phyloP scores from a whole-genome alignment of 192 early-diverging fungal genomes.

The Entomortierella beljakovae region DNA sequence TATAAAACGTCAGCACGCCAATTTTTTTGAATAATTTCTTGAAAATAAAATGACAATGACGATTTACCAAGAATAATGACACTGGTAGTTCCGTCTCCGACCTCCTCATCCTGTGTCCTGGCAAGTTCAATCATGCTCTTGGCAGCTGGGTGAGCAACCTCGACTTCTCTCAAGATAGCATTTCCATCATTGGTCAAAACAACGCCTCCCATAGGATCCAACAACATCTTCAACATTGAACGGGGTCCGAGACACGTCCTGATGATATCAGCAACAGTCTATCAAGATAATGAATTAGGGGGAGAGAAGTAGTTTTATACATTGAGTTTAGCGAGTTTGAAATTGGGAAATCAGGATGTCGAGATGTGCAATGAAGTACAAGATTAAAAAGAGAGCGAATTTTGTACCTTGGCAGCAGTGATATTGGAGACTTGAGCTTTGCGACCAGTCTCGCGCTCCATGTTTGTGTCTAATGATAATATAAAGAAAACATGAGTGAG shows the following conservation, averaged over 20 bases:
- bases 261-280: constrained; percentile 98
- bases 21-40: no score
- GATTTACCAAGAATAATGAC: constrained; percentile 95
- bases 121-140: constrained; percentile 99
- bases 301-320: background rate
- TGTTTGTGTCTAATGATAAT: constrained; percentile 74
- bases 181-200: constrained; percentile 99
- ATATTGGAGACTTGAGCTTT: constrained; percentile 99
- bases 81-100: constrained; percentile 98
- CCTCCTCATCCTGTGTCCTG: constrained; percentile 99
- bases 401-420: constrained; percentile 90
- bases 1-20: background rate
- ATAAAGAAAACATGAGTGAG: background rate
- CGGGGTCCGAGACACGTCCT: constrained; percentile 98
- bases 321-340: background rate
- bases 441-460: constrained; percentile 94
- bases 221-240: constrained; percentile 99
- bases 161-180: constrained; percentile 97
- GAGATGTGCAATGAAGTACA: background rate
- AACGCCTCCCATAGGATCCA: constrained; percentile 99
- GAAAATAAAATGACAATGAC: no score
- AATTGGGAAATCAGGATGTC: background rate
- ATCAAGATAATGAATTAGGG: constrained; percentile 2
- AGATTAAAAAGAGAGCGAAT: background rate
- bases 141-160: constrained; percentile 99